phyloP scores from a whole-genome alignment of 306 rosid species.

The Heteromeles arbutifolia region DNA sequence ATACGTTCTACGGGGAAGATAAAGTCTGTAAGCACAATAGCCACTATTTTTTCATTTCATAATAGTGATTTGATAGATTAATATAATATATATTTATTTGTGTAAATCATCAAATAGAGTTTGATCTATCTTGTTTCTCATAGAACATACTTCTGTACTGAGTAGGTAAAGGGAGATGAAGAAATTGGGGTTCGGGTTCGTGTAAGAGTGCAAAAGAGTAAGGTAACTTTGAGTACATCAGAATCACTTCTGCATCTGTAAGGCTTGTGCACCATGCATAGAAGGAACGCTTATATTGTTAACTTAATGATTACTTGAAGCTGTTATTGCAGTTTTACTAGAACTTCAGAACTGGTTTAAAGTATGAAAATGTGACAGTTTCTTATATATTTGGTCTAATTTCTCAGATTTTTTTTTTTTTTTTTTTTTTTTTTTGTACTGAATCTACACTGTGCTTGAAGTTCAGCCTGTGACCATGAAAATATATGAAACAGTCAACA shows the following conservation, averaged over 20 bases:
- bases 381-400: background rate
- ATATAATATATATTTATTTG: conserved; percentile 5
- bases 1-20: conserved; percentile 93
- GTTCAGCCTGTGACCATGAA: background rate
- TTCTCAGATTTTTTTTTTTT: background rate
- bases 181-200: conserved; percentile 91
- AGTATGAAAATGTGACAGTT: background rate
- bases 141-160: conserved; percentile 16
- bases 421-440: too few relatives aligned
- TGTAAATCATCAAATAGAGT: background rate
- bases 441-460: background rate
- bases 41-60: conserved; percentile 2
- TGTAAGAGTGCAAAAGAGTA: conserved; percentile 94
- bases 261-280: background rate
- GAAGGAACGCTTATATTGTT: background rate
- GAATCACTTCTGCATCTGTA: background rate
- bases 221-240: conserved; percentile 37
- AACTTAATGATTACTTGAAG: background rate
- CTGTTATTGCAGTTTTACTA: background rate
- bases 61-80: background rate
- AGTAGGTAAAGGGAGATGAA: conserved; percentile 93
- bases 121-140: conserved; percentile 13
- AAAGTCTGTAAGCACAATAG: conserved; percentile 76
- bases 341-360: background rate
- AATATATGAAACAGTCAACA: background rate